These are phyloP conservation scores for Xylaria sp. DNA, from an alignment of 2,329 filamentous ascomycete genomes.

Conservation along the genomic window DNA sequence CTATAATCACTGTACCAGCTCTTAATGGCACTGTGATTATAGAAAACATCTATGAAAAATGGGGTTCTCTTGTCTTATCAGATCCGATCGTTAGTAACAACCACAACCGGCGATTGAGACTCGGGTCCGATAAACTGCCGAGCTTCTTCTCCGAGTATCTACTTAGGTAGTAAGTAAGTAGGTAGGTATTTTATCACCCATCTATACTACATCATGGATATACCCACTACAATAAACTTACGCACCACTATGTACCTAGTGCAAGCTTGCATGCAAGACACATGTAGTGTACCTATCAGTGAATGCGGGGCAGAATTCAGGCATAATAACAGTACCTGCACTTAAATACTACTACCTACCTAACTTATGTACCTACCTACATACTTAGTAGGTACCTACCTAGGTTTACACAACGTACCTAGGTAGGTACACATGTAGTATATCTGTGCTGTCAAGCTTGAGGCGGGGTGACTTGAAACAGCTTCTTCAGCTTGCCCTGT, in stretches of 20 bases:
- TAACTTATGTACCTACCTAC: too few relatives aligned
- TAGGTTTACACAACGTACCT: neutral
- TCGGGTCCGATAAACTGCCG: conserved; percentile 31
- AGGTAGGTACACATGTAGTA: neutral
- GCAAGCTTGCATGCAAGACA: neutral
- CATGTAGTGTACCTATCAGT: too few relatives aligned
- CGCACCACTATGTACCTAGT: neutral
- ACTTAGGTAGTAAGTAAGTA: too few relatives aligned
- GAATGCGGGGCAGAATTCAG: too few relatives aligned
- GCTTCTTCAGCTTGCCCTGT: conserved; percentile 29
- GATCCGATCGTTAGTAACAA: conserved; percentile 27
- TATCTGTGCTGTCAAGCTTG: conserved; percentile 11
- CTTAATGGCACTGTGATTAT: neutral
- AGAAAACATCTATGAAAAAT: neutral
- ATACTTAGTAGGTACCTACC: too few relatives aligned
- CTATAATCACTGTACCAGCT: neutral
- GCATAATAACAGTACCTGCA: too few relatives aligned
- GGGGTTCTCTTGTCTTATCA: conserved; percentile 35
- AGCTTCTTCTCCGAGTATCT: conserved; percentile 24
- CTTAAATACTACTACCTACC: too few relatives aligned
- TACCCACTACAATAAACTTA: neutral
- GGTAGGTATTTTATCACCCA: neutral
- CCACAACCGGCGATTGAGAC: neutral
- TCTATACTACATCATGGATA: neutral
- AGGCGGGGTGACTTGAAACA: conserved; percentile 29